A percentile compares a stretch with the other conserved stretches of the same genome.
Conservation (phyloP, 1,284 basidiomycete species). For the Mycosarcoma maydis region DNA sequence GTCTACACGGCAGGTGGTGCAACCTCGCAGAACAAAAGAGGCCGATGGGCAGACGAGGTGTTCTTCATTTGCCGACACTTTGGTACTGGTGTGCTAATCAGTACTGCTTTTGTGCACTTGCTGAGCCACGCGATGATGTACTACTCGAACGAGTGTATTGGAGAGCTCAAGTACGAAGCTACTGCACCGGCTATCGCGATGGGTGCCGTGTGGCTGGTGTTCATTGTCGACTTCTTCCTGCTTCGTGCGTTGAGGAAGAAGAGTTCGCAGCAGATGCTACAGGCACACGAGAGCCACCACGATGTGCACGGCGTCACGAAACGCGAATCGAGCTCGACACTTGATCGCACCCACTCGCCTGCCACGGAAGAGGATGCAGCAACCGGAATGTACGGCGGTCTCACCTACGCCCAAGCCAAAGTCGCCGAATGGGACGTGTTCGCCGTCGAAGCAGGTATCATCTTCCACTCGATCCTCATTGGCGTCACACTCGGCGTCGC, state of each 20-base stretch:
- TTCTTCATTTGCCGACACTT: conserved; percentile 44
- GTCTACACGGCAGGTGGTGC: conserved; percentile 55
- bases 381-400: conserved; percentile 3
- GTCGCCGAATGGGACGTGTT: conserved; percentile 56
- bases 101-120: conserved; percentile 69
- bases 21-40: too few species aligned
- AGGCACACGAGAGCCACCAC: neutral
- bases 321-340: conserved; percentile 2
- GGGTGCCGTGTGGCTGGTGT: conserved; percentile 55
- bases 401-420: conserved; percentile 29
- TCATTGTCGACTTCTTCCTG: conserved; percentile 65
- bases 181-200: conserved; percentile 67
- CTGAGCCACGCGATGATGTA: conserved; percentile 68
- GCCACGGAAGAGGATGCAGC: neutral
- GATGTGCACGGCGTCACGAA: neutral
- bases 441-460: conserved; percentile 69
- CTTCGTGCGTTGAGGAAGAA: conserved; percentile 19
- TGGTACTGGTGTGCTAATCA: conserved; percentile 69
- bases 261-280: neutral
- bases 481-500: conserved; percentile 67
- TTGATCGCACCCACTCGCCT: conserved; percentile 6
- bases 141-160: conserved; percentile 67
- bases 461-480: conserved; percentile 67
- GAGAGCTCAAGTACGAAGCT: conserved; percentile 68
- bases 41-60: conserved; percentile 15